A percentile compares a stretch with the other conserved stretches of the same genome.
These are phyloP conservation scores for Pythium graminicola DNA, from an alignment of 352 stramenopile species.

Conservation along the genomic window DNA sequence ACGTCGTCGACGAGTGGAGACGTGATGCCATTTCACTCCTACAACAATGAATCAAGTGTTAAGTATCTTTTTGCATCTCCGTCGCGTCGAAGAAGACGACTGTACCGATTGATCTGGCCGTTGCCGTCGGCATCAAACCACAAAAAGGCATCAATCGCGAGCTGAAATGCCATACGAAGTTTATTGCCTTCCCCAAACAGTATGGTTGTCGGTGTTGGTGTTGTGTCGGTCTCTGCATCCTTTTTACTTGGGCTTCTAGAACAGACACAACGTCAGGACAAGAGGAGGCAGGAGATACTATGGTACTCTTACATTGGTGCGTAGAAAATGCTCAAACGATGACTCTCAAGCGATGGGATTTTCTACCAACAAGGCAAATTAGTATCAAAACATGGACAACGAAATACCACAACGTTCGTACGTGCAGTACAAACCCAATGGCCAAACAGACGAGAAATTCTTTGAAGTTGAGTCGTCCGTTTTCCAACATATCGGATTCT, in stretches of 20 bases:
- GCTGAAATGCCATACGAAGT: constrained; percentile 67
- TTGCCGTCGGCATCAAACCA: constrained; percentile 80
- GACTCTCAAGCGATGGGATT: constrained; percentile 68
- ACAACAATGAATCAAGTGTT: neutral
- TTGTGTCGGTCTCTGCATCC: neutral
- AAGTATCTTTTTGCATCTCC: neutral
- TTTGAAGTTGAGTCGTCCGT: constrained; percentile 77
- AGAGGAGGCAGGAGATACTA: neutral
- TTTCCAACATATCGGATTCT: constrained; percentile 81
- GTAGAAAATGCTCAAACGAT: constrained; percentile 77
- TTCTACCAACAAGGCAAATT: constrained; percentile 27
- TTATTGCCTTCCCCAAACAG: constrained; percentile 83
- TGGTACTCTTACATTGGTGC: constrained; percentile 64
- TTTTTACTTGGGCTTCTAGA: constrained; percentile 19
- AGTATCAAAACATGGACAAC: neutral
- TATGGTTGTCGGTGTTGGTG: constrained; percentile 21
- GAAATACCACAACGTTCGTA: constrained; percentile 21
- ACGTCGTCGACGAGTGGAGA: constrained; percentile 48
- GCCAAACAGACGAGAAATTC: constrained; percentile 85
- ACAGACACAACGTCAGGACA: neutral
- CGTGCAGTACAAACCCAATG: constrained; percentile 81
- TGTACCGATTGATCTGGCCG: constrained; percentile 67
- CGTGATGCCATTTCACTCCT: constrained; percentile 60
- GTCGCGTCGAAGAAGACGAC: constrained; percentile 4
- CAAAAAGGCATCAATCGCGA: constrained; percentile 77